Evolutionary conservation across 257 asterid genomes (phyloP).

Genomic region (Scutellaria minor): DNA sequence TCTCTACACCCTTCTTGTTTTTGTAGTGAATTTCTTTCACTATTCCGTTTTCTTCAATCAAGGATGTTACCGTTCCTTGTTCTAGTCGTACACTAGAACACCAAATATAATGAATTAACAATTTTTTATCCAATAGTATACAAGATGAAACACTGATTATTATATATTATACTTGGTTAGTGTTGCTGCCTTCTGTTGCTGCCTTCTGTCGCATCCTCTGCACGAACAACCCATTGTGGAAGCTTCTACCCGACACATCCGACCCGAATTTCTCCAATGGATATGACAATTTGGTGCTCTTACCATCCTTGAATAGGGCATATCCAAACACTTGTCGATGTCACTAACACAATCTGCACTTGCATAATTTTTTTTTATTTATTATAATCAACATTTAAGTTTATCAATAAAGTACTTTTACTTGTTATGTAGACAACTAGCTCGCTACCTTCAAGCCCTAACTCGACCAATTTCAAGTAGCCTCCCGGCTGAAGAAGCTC

Average conservation of each 20-base stretch:
- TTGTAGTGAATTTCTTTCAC: slow-evolving; percentile 61
- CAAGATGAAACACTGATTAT: too few species aligned
- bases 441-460: slow-evolving; percentile 41
- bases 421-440: too few species aligned
- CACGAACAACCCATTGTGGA: slow-evolving; percentile 71
- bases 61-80: slow-evolving; percentile 63
- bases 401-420: too few species aligned
- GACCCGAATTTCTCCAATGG: slow-evolving; percentile 62
- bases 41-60: slow-evolving; percentile 56
- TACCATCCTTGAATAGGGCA: slow-evolving; percentile 66
- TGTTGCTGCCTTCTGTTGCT: slow-evolving; percentile 63
- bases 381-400: too few species aligned
- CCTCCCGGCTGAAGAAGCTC: slow-evolving; percentile 76
- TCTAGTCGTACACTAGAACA: slow-evolving; percentile 44
- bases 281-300: slow-evolving; percentile 47
- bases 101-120: too few species aligned
- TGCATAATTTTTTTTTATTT: neutral
- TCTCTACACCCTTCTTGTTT: slow-evolving; percentile 53
- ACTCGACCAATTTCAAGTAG: slow-evolving; percentile 58
- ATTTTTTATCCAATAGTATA: too few species aligned
- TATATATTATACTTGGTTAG: slow-evolving; percentile 52
- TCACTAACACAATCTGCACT: slow-evolving; percentile 53
- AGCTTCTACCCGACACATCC: slow-evolving; percentile 65
- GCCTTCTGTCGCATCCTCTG: slow-evolving; percentile 72
- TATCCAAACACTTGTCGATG: slow-evolving; percentile 57